phyloP scores from a whole-genome alignment of 805 yeast genomes.

The Zygosaccharomyces pseudorouxii region DNA sequence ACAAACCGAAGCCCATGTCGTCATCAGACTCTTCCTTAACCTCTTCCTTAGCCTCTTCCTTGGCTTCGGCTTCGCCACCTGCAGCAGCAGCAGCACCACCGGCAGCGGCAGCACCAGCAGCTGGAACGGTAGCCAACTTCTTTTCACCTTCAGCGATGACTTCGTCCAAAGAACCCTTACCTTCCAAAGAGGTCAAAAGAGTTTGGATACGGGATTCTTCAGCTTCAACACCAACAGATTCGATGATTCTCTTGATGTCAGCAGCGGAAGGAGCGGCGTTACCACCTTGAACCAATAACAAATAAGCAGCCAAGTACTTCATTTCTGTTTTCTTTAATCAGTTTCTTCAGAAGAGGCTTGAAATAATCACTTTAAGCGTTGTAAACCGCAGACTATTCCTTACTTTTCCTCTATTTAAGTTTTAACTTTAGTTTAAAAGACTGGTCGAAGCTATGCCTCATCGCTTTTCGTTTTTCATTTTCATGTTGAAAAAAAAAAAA shows the following conservation, averaged over 20 bases:
- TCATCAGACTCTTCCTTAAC: conserved; percentile 48
- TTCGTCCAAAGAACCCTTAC: conserved; percentile 63
- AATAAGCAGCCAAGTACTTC: conserved; percentile 93
- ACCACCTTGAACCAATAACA: conserved; percentile 85
- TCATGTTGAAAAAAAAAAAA: conserved; percentile 2
- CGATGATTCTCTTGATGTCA: conserved; percentile 66
- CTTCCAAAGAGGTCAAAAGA: conserved; percentile 71
- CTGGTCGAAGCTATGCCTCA: background rate
- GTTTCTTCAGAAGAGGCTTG: conserved; percentile 13
- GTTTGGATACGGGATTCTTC: conserved; percentile 70
- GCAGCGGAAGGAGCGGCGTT: conserved; percentile 75
- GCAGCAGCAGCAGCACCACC: conserved; percentile 52
- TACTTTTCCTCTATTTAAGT: conserved; percentile 12
- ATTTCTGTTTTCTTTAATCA: conserved; percentile 36
- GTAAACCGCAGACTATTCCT: conserved; percentile 38
- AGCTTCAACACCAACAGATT: conserved; percentile 75
- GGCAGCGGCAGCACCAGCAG: conserved; percentile 75
- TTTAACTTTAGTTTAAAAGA: background rate
- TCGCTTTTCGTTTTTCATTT: background rate
- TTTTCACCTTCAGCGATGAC: conserved; percentile 75
- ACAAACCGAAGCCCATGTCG: conserved; percentile 79
- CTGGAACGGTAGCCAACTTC: conserved; percentile 76
- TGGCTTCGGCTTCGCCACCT: conserved; percentile 51
- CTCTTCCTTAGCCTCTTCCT: conserved; percentile 54
- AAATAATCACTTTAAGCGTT: conserved; percentile 38